A percentile compares a stretch with the other conserved stretches of the same genome.
Conservation (phyloP, 306 rosid genomes). For the Sindora glabra region DNA sequence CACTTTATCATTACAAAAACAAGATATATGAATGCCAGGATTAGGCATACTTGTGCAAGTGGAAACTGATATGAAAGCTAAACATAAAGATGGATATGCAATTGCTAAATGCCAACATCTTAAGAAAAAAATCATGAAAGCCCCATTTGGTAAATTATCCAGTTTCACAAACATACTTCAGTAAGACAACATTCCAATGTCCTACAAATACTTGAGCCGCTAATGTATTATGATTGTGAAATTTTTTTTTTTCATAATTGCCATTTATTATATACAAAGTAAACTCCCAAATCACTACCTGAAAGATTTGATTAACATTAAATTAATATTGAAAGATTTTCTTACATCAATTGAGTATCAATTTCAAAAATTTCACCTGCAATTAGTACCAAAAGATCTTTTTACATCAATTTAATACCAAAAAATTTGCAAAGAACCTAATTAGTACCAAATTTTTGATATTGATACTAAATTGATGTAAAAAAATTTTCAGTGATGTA, state of each 20-base stretch:
- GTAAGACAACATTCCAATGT: not conserved
- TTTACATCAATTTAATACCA: too few relatives aligned
- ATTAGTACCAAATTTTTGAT: too few relatives aligned
- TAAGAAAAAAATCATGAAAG: not conserved
- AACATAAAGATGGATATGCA: not conserved
- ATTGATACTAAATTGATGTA: too few relatives aligned
- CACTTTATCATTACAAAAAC: not conserved
- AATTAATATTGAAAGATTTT: too few relatives aligned
- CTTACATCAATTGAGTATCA: too few relatives aligned
- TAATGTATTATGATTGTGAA: not conserved
- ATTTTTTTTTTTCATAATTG: not conserved
- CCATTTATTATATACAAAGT: not conserved
- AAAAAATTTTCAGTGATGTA: too few relatives aligned
- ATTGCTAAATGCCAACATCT: not conserved
- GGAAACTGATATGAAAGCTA: slow-evolving; percentile 1
- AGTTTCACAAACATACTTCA: not conserved
- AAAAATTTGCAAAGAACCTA: too few relatives aligned
- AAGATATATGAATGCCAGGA: not conserved
- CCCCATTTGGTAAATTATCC: not conserved
- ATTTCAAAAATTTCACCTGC: too few relatives aligned
- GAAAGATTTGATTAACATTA: too few relatives aligned
- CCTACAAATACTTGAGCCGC: not conserved
- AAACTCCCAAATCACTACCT: too few relatives aligned
- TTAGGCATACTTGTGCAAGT: not conserved
- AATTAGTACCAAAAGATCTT: too few relatives aligned